Base-by-base conservation (phyloP, 345 rosid species). In the Pugionium dolabratum region DNA sequence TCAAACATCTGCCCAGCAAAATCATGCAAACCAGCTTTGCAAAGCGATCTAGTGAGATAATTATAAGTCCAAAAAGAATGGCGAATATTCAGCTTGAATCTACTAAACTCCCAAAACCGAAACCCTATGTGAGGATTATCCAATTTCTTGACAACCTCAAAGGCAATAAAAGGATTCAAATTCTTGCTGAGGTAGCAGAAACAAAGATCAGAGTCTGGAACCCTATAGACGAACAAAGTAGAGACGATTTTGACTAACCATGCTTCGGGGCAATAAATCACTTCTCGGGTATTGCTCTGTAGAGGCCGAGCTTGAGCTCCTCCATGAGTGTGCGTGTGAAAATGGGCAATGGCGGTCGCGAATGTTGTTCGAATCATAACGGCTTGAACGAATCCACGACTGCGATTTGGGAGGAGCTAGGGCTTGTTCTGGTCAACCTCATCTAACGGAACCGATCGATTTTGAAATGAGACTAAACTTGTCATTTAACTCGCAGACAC, bases 181-280 rank as follows among this genome's bases (percentile, higher is more conserved):
- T 82, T 78, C 44, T 52, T 81, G 56, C 82, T 79, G 44, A 93
- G 76, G 77, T 81, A 90, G 25, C 70, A 72, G 71, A 84, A 60
- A 69, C 80, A 86, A 5, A 70, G 39, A 74, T 75, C 81, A 27
- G 77, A 77, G 55, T 69, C 73, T 11, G 62, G 82, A 4, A 62
- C 42, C n/a, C 80, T 72, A 51, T 62, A 70, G 30, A 81, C 62
- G 62, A 90, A 83, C 28, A 87, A 70, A 46, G 90, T 78, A 31
- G 86, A 79, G 9, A 79, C 82, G 69, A 87, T 80, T 79, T 93
- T 90, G 67, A 83, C 86, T 49, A 90, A 78, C 97, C 96, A 93
- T 42, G 86, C 77, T 54, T 86, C 87, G 11, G 70, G 66, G 55
- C 46, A 56, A 26, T 72, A 67, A 5, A 62, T 61, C 29, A 39